Conservation (phyloP, 2,329 filamentous ascomycete genomes). For the Exophiala phaeomuriformis region DNA sequence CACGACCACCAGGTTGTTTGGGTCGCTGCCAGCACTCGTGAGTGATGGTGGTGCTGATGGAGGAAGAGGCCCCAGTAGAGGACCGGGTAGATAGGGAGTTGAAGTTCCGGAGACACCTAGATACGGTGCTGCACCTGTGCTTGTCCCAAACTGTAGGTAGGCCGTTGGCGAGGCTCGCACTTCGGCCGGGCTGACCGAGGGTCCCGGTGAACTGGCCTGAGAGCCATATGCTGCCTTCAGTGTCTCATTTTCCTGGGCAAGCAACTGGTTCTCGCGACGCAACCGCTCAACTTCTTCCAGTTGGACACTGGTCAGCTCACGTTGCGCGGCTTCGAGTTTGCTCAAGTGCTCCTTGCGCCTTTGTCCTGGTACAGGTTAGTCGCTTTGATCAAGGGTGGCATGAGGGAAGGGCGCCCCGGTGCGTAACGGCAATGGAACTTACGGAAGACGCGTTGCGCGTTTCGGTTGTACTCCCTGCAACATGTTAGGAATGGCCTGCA, state of each 20-base stretch:
- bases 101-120: conserved; percentile 11
- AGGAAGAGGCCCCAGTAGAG: conserved; percentile 9
- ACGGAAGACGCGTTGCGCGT: conserved; percentile 42
- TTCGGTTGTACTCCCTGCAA: conserved; percentile 34
- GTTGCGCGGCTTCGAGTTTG: conserved; percentile 39
- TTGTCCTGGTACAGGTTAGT: conserved; percentile 32
- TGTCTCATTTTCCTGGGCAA: conserved; percentile 37
- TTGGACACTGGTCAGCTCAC: conserved; percentile 35
- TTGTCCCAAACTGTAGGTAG: conserved; percentile 21
- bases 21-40: conserved; percentile 15
- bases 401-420: background rate
- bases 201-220: conserved; percentile 28
- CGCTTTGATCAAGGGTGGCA: background rate
- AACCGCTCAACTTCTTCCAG: conserved; percentile 38
- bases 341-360: conserved; percentile 41
- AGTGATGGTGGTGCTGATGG: conserved; percentile 17
- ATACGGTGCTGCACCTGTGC: conserved; percentile 17
- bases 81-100: conserved; percentile 7
- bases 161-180: conserved; percentile 25
- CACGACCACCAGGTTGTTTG: conserved; percentile 25
- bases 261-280: conserved; percentile 36
- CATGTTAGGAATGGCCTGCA: conserved; percentile 7
- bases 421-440: conserved; percentile 24
- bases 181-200: conserved; percentile 23
- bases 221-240: conserved; percentile 34